phyloP scores from a whole-genome alignment of 2,329 filamentous ascomycete genomes.

The Curvularia verruculosa region DNA sequence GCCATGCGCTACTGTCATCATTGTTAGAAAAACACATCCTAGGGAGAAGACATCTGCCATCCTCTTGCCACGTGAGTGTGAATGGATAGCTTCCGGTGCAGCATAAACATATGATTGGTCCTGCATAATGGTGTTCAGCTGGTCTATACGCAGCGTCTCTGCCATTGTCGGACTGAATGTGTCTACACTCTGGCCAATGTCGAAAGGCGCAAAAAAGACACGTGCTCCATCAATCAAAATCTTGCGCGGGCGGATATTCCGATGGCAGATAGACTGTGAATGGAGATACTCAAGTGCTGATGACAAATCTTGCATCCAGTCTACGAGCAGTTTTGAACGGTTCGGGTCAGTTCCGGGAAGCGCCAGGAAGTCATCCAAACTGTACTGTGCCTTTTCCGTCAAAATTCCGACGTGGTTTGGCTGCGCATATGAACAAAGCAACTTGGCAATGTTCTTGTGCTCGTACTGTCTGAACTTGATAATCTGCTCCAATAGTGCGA shows the following conservation, averaged over 20 bases:
- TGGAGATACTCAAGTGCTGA: constrained; percentile 49
- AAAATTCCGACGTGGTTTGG: constrained; percentile 47
- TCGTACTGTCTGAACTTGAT: constrained; percentile 47
- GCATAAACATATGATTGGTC: constrained; percentile 49
- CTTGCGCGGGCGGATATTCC: constrained; percentile 48
- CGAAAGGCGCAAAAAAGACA: constrained; percentile 47
- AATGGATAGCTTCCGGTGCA: constrained; percentile 47
- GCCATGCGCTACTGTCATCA: constrained; percentile 48
- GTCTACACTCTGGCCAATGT: constrained; percentile 40
- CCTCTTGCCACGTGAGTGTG: constrained; percentile 44
- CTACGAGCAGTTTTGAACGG: constrained; percentile 44
- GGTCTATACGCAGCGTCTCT: constrained; percentile 39
- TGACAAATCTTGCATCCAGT: constrained; percentile 51
- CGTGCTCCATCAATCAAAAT: constrained; percentile 47
- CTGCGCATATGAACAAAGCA: constrained; percentile 49
- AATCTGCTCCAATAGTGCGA: constrained; percentile 45
- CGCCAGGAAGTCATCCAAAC: constrained; percentile 47
- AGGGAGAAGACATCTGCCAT: constrained; percentile 50
- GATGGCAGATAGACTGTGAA: constrained; percentile 45
- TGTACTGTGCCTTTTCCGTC: constrained; percentile 43
- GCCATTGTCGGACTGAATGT: constrained; percentile 37
- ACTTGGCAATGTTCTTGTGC: constrained; percentile 47
- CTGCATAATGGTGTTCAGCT: constrained; percentile 39
- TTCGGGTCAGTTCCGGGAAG: constrained; percentile 37
- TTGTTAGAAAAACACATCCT: constrained; percentile 49